Evolutionary conservation across 306 rosid genomes (phyloP), one percentile per base, ranked within the genome.

Genomic region (Hippophae rhamnoides): DNA sequence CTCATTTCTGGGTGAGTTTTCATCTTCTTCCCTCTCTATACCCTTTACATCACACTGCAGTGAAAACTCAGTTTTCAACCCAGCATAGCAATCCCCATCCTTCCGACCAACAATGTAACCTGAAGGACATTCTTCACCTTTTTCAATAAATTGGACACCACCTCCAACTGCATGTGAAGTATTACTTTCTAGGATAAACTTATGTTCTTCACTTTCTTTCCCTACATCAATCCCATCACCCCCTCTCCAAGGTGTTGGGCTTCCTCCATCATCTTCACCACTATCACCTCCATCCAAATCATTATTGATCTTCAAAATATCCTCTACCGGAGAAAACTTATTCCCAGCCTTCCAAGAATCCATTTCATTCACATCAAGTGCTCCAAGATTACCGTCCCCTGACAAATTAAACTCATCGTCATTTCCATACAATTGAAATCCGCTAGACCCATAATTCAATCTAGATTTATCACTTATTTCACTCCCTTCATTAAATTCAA

Each of bases 351-450:
- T 69, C 83, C 80, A 78, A 68, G 71, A 60, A 66, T 71, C 54
- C 55, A 74, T 58, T 56, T 69, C 86, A 25, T 43, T 47, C 6
- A 79, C 53, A 25, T 71, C 62, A 50, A 66, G 58, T 40, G 56
- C 84, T 12, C 69, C 80, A 25, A 73, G 63, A 69, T 9, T 57
- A 54, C 31, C 69, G 56, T 66, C 74, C 7, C 53, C 11, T 13
- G 72, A 74, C 54, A 77, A 60, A 10, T 65, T 18, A 27, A 82
- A 58, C 55, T 74, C 86, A 18, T 18, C 23, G 2, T 56, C 90
- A 26, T 75, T 48, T 5, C 80, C 87, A 67, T 83, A 85, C 65
- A 88, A 52, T 45, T 86, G 67, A 63, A 75, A 63, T 43, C 80
- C 82, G 46, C 69, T 13, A 13, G 52, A 48, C 52, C 52, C 52